phyloP scores from a whole-genome alignment of 1,139 yeast genomes.

The Saccharomyces hybrid region DNA sequence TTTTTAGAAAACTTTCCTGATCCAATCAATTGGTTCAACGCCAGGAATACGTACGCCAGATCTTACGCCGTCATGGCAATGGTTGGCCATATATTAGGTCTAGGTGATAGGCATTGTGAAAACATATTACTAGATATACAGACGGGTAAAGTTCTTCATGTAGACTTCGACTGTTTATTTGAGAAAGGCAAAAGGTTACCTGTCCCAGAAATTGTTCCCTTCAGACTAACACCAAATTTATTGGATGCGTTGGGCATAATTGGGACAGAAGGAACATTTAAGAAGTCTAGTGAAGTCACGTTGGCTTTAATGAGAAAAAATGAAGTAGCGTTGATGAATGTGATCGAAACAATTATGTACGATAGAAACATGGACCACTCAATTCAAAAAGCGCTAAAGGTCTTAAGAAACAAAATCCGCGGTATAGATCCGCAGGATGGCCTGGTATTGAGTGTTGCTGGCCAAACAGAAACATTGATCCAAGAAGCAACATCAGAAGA shows the following conservation, averaged over 20 bases:
- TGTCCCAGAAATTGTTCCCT: constrained; percentile 88
- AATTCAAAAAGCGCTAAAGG: constrained; percentile 49
- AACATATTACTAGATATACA: constrained; percentile 69
- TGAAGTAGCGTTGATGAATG: constrained; percentile 85
- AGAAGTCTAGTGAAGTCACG: constrained; percentile 82
- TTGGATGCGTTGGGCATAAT: constrained; percentile 87
- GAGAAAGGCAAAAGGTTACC: constrained; percentile 50
- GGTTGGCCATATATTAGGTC: constrained; percentile 82
- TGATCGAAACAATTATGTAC: constrained; percentile 83
- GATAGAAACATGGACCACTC: constrained; percentile 40
- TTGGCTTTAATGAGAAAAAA: constrained; percentile 62
- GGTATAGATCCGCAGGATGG: constrained; percentile 82
- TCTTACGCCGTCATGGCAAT: constrained; percentile 96
- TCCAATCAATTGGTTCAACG: constrained; percentile 79
- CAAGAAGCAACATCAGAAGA: constrained; percentile 73
- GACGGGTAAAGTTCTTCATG: constrained; percentile 79
- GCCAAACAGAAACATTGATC: constrained; percentile 84
- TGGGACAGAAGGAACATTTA: constrained; percentile 85
- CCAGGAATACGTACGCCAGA: constrained; percentile 65
- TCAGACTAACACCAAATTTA: constrained; percentile 80
- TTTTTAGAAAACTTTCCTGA: constrained; percentile 83
- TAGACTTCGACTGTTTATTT: constrained; percentile 92
- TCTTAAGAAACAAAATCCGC: constrained; percentile 70
- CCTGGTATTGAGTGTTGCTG: constrained; percentile 79
- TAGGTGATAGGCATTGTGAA: constrained; percentile 96